Evolutionary conservation across 176 grass and related monocot genomes (phyloP), one percentile per base, ranked within the genome.

Genomic region (Poa pratensis): DNA sequence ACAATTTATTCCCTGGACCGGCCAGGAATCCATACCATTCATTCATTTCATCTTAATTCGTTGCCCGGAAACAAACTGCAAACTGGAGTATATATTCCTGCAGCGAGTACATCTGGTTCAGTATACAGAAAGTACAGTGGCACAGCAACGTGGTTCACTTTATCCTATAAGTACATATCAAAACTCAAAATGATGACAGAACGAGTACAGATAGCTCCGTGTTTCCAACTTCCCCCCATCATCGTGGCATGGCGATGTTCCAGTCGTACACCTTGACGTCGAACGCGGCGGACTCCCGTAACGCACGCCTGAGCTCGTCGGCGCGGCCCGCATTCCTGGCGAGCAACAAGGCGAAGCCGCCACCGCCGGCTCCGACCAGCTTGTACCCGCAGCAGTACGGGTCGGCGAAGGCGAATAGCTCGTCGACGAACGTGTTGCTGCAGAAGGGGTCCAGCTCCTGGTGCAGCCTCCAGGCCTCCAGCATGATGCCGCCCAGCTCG

Each of bases 381-480:
- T 98, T 98, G 86, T 98, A 98, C 18, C 96, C 96, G 13, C 91
- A 87, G 82, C 96, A 98, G 84, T 94, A 98, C 23, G 91, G 81
- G 20, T 84, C 89, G 1, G 87, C 89, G 34, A 95, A 92, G 9
- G 96, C 81, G 78, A 98, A 98, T 17, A 95, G 87, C 70, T 76
- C 86, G 58, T 98, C 96, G 40, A 98, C 93, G 30, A 89, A 51
- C 73, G 67, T 49, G 70, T 95, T 98, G 89, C 96, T 98, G 81
- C 96, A 98, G 77, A 94, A 95, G 5, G 96, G 93, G 67, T 95
- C 93, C 27, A 98, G 82, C 74, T 98, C 96, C 79, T 95, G 96
- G 74, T 95, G 93, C 26, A 95, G 76, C 63, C 74, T 89, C 96
- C 93, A 98, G 27, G 93, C 91, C 81, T 98, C 96, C 35, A 89